A percentile compares a stretch with the other conserved stretches of the same genome.
phyloP scores from a whole-genome alignment of 371 early-diverging fungal genomes.

The Choanephora cucurbitarum region DNA sequence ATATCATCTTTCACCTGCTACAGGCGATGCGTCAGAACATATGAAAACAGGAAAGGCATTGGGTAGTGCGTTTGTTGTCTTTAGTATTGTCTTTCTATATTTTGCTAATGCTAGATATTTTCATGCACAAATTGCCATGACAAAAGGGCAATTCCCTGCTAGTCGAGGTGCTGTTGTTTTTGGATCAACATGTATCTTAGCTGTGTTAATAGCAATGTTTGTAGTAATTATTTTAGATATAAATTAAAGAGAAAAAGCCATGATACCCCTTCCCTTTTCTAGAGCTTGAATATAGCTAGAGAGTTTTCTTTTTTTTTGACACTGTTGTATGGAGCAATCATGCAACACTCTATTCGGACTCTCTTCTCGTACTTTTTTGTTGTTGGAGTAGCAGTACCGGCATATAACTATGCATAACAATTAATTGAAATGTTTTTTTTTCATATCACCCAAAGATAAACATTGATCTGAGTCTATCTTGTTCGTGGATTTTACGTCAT shows the following conservation, averaged over 20 bases:
- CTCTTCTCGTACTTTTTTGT: background rate
- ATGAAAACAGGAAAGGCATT: constrained; percentile 43
- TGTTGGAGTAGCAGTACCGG: too few species aligned
- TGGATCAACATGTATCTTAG: constrained; percentile 48
- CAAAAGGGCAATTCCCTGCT: constrained; percentile 71
- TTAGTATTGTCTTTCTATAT: constrained; percentile 68
- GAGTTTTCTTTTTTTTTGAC: too few species aligned
- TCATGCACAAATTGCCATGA: constrained; percentile 68
- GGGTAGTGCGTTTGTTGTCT: constrained; percentile 62
- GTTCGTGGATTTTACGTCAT: too few species aligned
- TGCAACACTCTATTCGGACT: too few species aligned
- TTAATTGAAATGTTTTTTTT: too few species aligned
- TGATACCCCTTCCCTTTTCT: background rate
- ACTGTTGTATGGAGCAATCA: too few species aligned
- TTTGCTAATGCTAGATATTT: constrained; percentile 76
- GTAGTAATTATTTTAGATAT: constrained; percentile 28
- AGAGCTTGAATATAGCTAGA: too few species aligned
- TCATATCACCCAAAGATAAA: too few species aligned
- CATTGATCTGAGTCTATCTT: too few species aligned
- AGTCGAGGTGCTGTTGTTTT: constrained; percentile 66
- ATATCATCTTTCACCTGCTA: constrained; percentile 49
- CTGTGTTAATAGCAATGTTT: constrained; percentile 53
- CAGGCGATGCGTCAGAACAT: constrained; percentile 4
- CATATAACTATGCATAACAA: too few species aligned
- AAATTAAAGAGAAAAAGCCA: background rate